Evolutionary conservation across 768 basidiomycete genomes (phyloP), one percentile per base, ranked within the genome.

Genomic region (Gelatoporia subvermispora): DNA sequence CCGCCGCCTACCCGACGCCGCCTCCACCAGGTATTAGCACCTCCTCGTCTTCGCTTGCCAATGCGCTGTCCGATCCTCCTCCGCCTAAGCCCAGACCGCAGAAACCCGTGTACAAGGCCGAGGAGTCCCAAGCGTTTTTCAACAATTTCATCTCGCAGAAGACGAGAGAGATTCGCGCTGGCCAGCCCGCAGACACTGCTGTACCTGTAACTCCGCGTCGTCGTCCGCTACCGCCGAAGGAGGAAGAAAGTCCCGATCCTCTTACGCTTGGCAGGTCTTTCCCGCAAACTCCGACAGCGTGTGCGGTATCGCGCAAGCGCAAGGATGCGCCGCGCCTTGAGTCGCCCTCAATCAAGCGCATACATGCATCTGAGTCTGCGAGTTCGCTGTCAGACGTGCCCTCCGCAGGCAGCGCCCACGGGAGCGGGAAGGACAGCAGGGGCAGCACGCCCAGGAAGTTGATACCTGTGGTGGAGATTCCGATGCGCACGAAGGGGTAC

Each of bases 31-130:
- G 75, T 11, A 79, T 85, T 35, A 76, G 69, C 34, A 70, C 74
- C n/a, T 78, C 76, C 1, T 85, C 86, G 1, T 89, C 87, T 15
- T 89, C 88, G 11, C 77, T 88, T 48, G 87, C 88, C 4, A 74
- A 74, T 62, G 88, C 88, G 3, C 75, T 91, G 20, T 85, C 84
- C 4, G 65, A 71, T 36, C 72, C 69, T 4, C 72, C 69, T 4
- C 65, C 58, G 23, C 63, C 65, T 2, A 61, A 45, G 40, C 61
- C 60, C 17, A 63, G 43, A 41, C 60, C 60, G 15, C 52, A 58
- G 4, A 60, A 58, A 7, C 68, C 59, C 18, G 56, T 67, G 8
- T 78, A 78, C 57, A 64, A 68, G 17, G 75, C 84, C 5, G 72
- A 78, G 47, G 80, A 88, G 39, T 88, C 84, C 1, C 62, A 71